A percentile compares a stretch with the other conserved stretches of the same genome.
Evolutionary conservation across 768 basidiomycete species (phyloP).

Genomic region (Russula lepida): DNA sequence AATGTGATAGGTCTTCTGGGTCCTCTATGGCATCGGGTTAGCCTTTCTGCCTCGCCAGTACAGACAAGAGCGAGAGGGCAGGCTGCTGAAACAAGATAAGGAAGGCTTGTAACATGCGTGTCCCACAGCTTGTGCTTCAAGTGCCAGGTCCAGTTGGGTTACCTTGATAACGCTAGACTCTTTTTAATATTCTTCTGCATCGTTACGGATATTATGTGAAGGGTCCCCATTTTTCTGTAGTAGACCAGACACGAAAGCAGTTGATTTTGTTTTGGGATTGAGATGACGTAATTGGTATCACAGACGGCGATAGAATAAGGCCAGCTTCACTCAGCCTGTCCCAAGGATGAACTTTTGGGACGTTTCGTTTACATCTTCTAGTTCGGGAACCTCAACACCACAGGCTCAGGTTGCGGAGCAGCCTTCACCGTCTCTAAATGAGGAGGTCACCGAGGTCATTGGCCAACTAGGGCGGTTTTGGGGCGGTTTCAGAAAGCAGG

Average conservation of each 20-base stretch:
- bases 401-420: slow-evolving; percentile 27
- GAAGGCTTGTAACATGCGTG: background rate
- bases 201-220: background rate
- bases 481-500: slow-evolving; percentile 90
- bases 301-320: background rate
- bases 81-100: slow-evolving; percentile 1
- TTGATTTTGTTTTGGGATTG: background rate
- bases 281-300: background rate
- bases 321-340: background rate
- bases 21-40: slow-evolving; percentile 7
- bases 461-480: slow-evolving; percentile 83
- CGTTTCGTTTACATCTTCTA: background rate
- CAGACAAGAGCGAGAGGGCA: slow-evolving; percentile 9
- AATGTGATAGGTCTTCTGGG: slow-evolving; percentile 10
- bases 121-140: background rate
- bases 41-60: slow-evolving; percentile 10
- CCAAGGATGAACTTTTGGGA: slow-evolving; percentile 23
- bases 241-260: no score
- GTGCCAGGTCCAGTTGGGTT: background rate
- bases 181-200: background rate
- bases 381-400: slow-evolving; percentile 13
- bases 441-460: slow-evolving; percentile 84
- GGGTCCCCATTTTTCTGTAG: background rate
- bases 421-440: slow-evolving; percentile 56
- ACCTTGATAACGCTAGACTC: background rate